Evolutionary conservation across 2,329 filamentous ascomycete species (phyloP), one percentile per base, ranked within the genome.

Genomic region (Ceratocystiopsis minuta): DNA sequence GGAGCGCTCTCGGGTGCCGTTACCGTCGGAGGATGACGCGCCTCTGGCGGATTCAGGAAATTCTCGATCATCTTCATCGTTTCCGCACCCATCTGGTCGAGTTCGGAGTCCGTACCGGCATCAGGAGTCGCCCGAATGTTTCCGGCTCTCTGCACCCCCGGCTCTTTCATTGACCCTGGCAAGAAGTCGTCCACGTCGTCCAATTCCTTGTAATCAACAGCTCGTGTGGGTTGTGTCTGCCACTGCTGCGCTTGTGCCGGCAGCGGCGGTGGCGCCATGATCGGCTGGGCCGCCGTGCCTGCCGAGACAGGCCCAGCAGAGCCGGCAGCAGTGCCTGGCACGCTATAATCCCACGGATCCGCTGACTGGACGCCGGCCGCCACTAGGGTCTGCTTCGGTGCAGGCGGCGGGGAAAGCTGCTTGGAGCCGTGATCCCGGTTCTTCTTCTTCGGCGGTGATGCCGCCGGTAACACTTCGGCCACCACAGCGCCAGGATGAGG

Each of bases 31-130:
- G 38, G 35, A 13, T 41, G 35, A 20, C 48, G 38, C 46, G 53
- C 53, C 45, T 68, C 60, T 20, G 65, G 60, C 39, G 62, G 65
- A 39, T 58, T 58, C 18, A 71, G 50, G 45, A 70, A 68, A 6
- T 63, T 64, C 18, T 65, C 60, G n/a, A 71, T 55, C 53, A 69
- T 64, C 41, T 61, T 58, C 34, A 63, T 60, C 44, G 70, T 62
- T 18, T 67, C 61, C 4, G 49, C 54, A 33, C 63, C 60, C 16
- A 59, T 33, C 12, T 41, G 32, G 14, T 48, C 48, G 2, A 46
- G 36, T 12, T 49, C 46, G 11, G 39, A 10, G 20, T 45, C 39
- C 16, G 39, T n/a, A 6, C 24, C 14, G 16, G 24, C 14, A 11
- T 34, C 9, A 34, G 15, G 28, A 4, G 16, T 13, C 33, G 35